phyloP scores from a whole-genome alignment of 345 rosid species.

The Aquilaria yunnanensis region DNA sequence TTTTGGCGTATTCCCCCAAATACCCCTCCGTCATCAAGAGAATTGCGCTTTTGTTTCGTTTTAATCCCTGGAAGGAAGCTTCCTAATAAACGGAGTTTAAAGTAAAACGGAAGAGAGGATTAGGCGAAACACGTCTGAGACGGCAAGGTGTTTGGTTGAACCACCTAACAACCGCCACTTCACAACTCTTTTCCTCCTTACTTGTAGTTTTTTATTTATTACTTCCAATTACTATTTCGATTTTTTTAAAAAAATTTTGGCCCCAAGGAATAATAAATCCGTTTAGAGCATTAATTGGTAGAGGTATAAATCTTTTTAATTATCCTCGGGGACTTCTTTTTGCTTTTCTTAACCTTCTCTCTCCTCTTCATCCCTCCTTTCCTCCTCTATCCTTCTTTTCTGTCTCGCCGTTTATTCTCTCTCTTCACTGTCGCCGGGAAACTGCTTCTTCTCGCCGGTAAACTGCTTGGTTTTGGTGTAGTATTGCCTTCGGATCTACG shows the following conservation, averaged over 20 bases:
- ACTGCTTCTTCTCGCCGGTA: constrained; percentile 22
- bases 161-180: constrained; percentile 91
- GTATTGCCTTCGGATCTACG: constrained; percentile 6
- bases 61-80: constrained; percentile 3
- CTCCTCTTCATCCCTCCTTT: constrained; percentile 22
- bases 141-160: constrained; percentile 93
- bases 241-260: too few relatives aligned
- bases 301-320: constrained; percentile 63
- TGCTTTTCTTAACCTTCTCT: constrained; percentile 54
- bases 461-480: constrained; percentile 23
- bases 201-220: constrained; percentile 7
- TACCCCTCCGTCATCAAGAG: background rate
- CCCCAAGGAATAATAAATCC: background rate
- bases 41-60: background rate
- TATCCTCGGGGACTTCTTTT: constrained; percentile 36
- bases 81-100: constrained; percentile 7
- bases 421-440: constrained; percentile 36
- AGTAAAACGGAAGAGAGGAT: constrained; percentile 30
- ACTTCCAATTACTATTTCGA: constrained; percentile 11
- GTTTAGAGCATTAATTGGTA: constrained; percentile 28
- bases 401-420: constrained; percentile 26
- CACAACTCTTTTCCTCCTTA: constrained; percentile 32
- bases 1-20: constrained; percentile 15
- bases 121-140: constrained; percentile 61
- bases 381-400: constrained; percentile 18